These are phyloP conservation scores for Leccinum variabile DNA, from an alignment of 1,284 basidiomycete genomes.

Conservation along the genomic window DNA sequence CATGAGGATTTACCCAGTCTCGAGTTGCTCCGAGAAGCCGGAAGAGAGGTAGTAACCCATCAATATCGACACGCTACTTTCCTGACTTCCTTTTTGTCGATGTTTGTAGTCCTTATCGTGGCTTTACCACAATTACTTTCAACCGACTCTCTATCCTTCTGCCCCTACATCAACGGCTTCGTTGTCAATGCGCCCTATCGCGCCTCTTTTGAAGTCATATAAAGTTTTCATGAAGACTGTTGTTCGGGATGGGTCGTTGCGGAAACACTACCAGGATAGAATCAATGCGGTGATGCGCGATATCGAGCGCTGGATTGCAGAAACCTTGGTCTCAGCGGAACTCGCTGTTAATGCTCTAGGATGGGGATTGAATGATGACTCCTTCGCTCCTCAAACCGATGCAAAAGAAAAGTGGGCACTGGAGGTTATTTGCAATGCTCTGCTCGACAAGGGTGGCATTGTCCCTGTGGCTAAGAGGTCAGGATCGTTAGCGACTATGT, in stretches of 20 bases:
- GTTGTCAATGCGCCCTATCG: constrained; percentile 48
- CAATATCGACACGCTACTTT: not conserved
- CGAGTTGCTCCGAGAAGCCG: constrained; percentile 74
- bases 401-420: constrained; percentile 64
- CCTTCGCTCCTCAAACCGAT: constrained; percentile 38
- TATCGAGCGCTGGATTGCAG: constrained; percentile 71
- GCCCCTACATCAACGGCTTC: constrained; percentile 33
- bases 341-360: constrained; percentile 45
- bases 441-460: constrained; percentile 63
- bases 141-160: constrained; percentile 68
- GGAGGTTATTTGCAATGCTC: constrained; percentile 63
- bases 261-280: constrained; percentile 48
- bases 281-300: constrained; percentile 52
- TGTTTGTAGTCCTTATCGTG: constrained; percentile 65
- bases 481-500: constrained; percentile 4
- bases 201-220: constrained; percentile 66
- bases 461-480: constrained; percentile 83
- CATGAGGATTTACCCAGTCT: constrained; percentile 94
- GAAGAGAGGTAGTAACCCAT: constrained; percentile 54
- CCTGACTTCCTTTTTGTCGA: constrained; percentile 13
- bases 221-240: constrained; percentile 63
- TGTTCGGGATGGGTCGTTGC: constrained; percentile 61
- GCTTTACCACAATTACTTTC: constrained; percentile 80
- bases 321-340: constrained; percentile 63
- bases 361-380: constrained; percentile 41